Evolutionary conservation across 2,329 filamentous ascomycete species (phyloP).

Genomic region (Aspergillus tanneri): DNA sequence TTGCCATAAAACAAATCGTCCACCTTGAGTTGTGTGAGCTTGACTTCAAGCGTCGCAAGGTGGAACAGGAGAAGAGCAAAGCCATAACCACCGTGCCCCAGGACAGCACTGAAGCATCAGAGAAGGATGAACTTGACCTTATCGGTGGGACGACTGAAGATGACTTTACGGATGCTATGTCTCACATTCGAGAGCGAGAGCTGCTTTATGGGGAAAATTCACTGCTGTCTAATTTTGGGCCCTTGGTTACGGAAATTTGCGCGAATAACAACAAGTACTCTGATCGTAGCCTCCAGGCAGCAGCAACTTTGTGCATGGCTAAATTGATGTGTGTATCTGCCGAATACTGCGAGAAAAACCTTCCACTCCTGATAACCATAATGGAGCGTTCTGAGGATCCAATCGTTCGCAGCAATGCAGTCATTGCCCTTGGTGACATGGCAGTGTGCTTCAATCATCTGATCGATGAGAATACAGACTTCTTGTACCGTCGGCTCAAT

Average conservation of each 20-base stretch:
- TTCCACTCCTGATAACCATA: constrained; percentile 93
- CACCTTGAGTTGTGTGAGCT: constrained; percentile 96
- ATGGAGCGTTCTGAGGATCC: constrained; percentile 92
- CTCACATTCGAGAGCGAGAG: constrained; percentile 79
- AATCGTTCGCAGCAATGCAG: constrained; percentile 90
- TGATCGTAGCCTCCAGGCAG: constrained; percentile 85
- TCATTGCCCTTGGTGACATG: constrained; percentile 97
- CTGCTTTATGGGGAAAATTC: constrained; percentile 79
- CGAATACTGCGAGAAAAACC: constrained; percentile 91
- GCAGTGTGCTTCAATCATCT: constrained; percentile 99
- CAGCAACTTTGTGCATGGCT: constrained; percentile 88
- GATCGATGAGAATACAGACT: constrained; percentile 98
- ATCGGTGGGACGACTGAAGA: constrained; percentile 96
- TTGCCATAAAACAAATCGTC: constrained; percentile 98
- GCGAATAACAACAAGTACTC: constrained; percentile 90
- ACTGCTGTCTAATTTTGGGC: constrained; percentile 85
- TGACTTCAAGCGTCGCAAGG: constrained; percentile 94
- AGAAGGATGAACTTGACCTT: constrained; percentile 87
- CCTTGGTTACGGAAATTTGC: constrained; percentile 89
- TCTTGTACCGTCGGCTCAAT: constrained; percentile 88
- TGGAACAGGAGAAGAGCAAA: constrained; percentile 51
- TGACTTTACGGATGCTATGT: constrained; percentile 85
- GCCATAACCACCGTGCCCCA: constrained; percentile 44
- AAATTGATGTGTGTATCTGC: constrained; percentile 98
- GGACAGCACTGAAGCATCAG: constrained; percentile 58